A percentile compares a stretch with the other conserved stretches of the same genome.
These are phyloP conservation scores for Puccinia coronata DNA, from an alignment of 1,284 basidiomycete species.

Conservation along the genomic window DNA sequence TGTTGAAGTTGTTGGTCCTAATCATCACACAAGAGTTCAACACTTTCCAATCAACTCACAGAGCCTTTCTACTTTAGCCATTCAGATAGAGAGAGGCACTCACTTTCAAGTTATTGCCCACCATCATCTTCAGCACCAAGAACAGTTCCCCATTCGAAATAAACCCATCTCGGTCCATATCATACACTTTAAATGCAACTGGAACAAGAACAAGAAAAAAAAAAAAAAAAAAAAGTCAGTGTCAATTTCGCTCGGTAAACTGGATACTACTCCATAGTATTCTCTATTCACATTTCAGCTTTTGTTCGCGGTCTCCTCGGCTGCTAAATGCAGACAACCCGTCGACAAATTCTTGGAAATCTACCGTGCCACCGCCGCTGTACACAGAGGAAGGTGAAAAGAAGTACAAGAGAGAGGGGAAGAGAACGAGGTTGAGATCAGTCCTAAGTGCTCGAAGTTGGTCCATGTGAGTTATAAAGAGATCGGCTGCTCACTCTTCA, in stretches of 20 bases:
- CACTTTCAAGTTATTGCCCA: conserved; percentile 89
- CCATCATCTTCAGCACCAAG: conserved; percentile 99
- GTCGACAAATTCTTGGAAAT: conserved; percentile 98
- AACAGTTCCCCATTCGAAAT: conserved; percentile 99
- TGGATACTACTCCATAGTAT: too few relatives aligned
- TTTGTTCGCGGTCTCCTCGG: conserved; percentile 93
- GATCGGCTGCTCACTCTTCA: conserved; percentile 66
- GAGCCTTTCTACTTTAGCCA: not conserved
- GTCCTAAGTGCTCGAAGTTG: too few relatives aligned
- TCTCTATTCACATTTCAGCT: conserved; percentile 73
- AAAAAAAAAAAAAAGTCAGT: not conserved
- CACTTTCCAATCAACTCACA: too few relatives aligned
- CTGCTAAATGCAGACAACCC: conserved; percentile 96
- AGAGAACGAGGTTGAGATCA: too few relatives aligned
- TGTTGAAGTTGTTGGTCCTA: conserved; percentile 97
- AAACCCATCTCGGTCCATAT: conserved; percentile 93
- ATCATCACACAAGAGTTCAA: too few relatives aligned
- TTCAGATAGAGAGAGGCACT: not conserved
- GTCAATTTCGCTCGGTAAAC: not conserved
- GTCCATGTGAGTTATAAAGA: not conserved
- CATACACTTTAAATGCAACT: conserved; percentile 99
- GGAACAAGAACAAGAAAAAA: too few relatives aligned
- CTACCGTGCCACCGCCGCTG: conserved; percentile 90
- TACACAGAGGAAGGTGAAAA: too few relatives aligned
- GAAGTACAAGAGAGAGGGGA: not conserved